Evolutionary conservation across 83 land plant genomes (phyloP).

Genomic region (Diphasiastrum complanatum): DNA sequence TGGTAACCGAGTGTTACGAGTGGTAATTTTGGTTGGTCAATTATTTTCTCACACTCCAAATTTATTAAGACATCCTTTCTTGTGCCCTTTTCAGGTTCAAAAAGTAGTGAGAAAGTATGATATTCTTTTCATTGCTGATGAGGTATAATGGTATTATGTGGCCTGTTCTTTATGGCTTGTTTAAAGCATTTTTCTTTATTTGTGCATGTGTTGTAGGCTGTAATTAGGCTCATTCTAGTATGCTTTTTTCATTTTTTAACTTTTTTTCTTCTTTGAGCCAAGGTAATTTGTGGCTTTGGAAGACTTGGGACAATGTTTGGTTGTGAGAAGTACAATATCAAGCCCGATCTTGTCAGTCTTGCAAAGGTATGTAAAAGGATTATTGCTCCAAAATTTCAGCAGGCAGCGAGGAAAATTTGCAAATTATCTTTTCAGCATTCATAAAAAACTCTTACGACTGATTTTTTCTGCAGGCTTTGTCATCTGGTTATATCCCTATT

Average conservation of each 20-base stretch:
- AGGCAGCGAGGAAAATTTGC: too few species aligned
- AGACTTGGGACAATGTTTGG: slow-evolving; percentile 97
- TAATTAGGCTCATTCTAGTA: background rate
- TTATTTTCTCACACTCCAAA: background rate
- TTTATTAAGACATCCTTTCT: background rate
- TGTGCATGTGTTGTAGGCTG: background rate
- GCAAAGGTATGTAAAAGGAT: slow-evolving; percentile 91
- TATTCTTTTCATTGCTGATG: slow-evolving; percentile 94
- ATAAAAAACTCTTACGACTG: background rate
- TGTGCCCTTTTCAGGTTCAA: slow-evolving; percentile 60
- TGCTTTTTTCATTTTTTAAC: slow-evolving; percentile 4
- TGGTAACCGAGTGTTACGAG: too few species aligned
- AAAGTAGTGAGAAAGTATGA: slow-evolving; percentile 81
- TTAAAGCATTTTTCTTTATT: too few species aligned
- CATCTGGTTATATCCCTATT: slow-evolving; percentile 93
- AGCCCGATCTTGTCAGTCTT: slow-evolving; percentile 96
- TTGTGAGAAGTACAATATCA: slow-evolving; percentile 83
- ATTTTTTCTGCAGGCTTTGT: slow-evolving; percentile 59
- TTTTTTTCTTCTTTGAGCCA: background rate
- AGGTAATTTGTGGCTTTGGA: slow-evolving; percentile 99
- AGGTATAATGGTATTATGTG: slow-evolving; percentile 37
- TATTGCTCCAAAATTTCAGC: too few species aligned
- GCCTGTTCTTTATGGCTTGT: background rate
- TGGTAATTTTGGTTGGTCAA: background rate
- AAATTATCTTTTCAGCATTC: too few species aligned